phyloP scores from a whole-genome alignment of 768 basidiomycete genomes.

The Fomitopsis pulvina region DNA sequence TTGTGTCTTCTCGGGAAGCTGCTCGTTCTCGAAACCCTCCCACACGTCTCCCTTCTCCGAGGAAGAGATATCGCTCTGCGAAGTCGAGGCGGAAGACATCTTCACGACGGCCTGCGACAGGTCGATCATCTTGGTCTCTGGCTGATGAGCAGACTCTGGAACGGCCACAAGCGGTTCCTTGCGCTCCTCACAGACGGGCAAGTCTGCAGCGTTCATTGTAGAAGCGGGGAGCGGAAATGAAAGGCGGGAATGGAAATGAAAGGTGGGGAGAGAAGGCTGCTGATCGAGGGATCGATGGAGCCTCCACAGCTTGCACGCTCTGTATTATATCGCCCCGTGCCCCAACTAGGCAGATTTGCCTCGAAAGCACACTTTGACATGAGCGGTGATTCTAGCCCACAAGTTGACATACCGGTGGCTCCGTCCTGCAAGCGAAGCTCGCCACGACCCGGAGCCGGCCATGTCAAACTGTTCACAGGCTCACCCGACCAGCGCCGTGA shows the following conservation, averaged over 20 bases:
- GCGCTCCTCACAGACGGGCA: background rate
- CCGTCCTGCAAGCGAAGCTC: background rate
- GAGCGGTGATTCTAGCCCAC: no score
- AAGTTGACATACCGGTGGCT: background rate
- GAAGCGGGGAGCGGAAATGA: background rate
- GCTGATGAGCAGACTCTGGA: background rate
- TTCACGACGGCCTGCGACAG: slow-evolving; percentile 2
- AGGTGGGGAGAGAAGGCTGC: background rate
- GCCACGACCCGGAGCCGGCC: background rate
- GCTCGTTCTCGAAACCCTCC: slow-evolving; percentile 45
- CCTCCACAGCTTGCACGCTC: background rate
- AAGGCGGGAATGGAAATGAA: background rate
- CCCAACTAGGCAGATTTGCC: no score
- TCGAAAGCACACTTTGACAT: no score
- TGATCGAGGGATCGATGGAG: background rate
- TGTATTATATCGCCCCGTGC: slow-evolving; percentile 1
- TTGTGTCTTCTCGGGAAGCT: slow-evolving; percentile 41
- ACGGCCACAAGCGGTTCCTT: background rate
- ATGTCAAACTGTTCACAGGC: background rate
- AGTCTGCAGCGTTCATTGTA: background rate
- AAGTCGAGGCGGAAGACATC: slow-evolving; percentile 10
- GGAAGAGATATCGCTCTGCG: slow-evolving; percentile 12
- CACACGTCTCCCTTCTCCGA: slow-evolving; percentile 24
- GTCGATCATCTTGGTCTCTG: background rate
- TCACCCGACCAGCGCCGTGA: background rate